These are phyloP conservation scores for Suillus fuscotomentosus DNA, from an alignment of 768 basidiomycete species.

Conservation along the genomic window DNA sequence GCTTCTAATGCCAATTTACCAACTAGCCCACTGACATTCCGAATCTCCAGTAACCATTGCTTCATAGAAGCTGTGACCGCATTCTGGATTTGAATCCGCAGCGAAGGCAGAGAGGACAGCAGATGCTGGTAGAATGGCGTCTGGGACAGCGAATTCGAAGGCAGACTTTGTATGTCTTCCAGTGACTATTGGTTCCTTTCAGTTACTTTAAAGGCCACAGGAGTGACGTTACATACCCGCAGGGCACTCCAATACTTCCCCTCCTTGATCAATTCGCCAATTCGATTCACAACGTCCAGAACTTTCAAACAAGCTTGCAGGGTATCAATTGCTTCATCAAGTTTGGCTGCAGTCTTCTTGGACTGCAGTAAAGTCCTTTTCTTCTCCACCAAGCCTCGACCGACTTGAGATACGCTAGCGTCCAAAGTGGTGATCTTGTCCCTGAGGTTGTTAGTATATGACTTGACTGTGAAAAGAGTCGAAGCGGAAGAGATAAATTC, in stretches of 20 bases:
- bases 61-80: conserved; percentile 94
- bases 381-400: conserved; percentile 87
- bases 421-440: conserved; percentile 91
- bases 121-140: conserved; percentile 93
- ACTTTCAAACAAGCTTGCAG: conserved; percentile 91
- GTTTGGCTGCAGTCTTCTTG: conserved; percentile 88
- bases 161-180: conserved; percentile 92
- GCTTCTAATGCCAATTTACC: conserved; percentile 86
- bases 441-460: conserved; percentile 92
- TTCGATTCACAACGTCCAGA: conserved; percentile 88
- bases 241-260: conserved; percentile 97
- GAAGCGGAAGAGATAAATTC: conserved; percentile 97
- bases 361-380: conserved; percentile 87
- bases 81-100: conserved; percentile 86
- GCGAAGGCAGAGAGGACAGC: conserved; percentile 86
- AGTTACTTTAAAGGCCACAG: conserved; percentile 92
- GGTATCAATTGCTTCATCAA: conserved; percentile 96
- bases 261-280: conserved; percentile 89
- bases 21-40: conserved; percentile 83
- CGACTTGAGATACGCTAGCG: conserved; percentile 83
- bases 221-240: conserved; percentile 81
- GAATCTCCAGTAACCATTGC: conserved; percentile 93
- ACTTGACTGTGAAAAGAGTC: conserved; percentile 93
- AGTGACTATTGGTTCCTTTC: conserved; percentile 63
- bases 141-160: conserved; percentile 83